Base-by-base conservation (phyloP, 169 alveolate genomes). In the Cryptosporidium parvum region DNA sequence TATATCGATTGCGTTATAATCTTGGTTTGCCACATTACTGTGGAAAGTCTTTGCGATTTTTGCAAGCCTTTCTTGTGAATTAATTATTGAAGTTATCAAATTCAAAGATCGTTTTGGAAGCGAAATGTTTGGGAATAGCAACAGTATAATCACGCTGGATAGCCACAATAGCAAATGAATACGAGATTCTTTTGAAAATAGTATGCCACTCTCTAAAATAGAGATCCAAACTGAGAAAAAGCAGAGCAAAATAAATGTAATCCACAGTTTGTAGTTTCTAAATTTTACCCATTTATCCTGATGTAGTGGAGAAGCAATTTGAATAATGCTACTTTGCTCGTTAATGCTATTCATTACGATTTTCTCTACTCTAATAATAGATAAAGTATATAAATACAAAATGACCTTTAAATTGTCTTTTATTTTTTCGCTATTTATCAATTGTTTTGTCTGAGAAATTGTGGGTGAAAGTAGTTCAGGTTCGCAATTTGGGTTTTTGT, bases 191-290 rank as follows among this genome's bases (percentile, higher is more conserved):
- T 42, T 80, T 44, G 35, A 61, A 26, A 80, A 21, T 23, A 80
- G 18, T 35, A 80, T 42, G 39, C 89, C 89, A 80, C 89, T 37
- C 12, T 80, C 89, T 16, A 80, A 29, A 26, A 37, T 23, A 61
- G 69, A 59, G n/a, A 65, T 62, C 75, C 45, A 61, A 39, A 80
- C n/a, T 16, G 89, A 80, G 39, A 80, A 16, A 14, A 80, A 14
- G 18, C 80, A 80, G 12, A 80, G 52, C 10, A 39, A 0, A 23
- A 59, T 23, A 37, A 80, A 80, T 10, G 33, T 35, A 59, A 61
- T 14, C 89, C 89, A 80, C 9, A n/a, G 37, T 48, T 62, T 59
- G 5, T 37, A 56, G 53, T 73, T 73, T 16, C 58, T 56, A 2
- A 56, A 56, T 9, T 56, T 56, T 10, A n/a, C 29, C 67, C 67